Evolutionary conservation across 768 basidiomycete species (phyloP), one percentile per base, ranked within the genome.

Genomic region (Agaricus sinodeliciosus): DNA sequence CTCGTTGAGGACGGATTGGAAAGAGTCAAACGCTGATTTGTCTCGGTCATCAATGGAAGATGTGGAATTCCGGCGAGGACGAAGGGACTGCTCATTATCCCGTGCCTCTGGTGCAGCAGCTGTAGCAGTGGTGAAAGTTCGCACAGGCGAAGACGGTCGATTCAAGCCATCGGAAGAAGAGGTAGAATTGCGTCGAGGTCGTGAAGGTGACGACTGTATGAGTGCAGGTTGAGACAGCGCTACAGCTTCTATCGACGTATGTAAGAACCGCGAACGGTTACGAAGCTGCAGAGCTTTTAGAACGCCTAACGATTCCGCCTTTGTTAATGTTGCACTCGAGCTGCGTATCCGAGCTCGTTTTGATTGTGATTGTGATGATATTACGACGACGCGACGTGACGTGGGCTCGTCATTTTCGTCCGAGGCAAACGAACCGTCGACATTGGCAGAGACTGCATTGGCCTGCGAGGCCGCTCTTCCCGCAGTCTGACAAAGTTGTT

Each of bases 401-500:
- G 65, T 57, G 22, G 66, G 51, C 0, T 89, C 85, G 0, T 87
- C 81, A 18, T 61, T 65, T 19, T 89, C 87, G 53, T 90, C 86
- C 37, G 70, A 65, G 25, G 60, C 63, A 35, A 71, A 59, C 1
- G 69, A 59, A 12, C 71, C 71, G 57, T 87, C 85, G 37, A 79
- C 72, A 1, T 56, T 55, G 11, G 78, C 72, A 7, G 80, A 74
- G 1, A 81, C 70, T 1, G 80, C 71, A 58, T 84, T 85, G 9
- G 83, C 87, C 48, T 90, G 88, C 1, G 85, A 84, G 16, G 87
- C 76, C 46, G 85, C 76, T 44, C 90, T 80, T 9, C 82, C 84
- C 1, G 83, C 77, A 31, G 79, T 80, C 87, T 89, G 22, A 15
- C 7, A 62, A 16, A 54, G 41, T 36, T 4, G 49, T 46, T 49